Percentiles rank a stretch among this genome's conserved stretches.
Evolutionary conservation across 495 filamentous ascomycete genomes (phyloP).

Genomic region (Hypoxylon fuscum): DNA sequence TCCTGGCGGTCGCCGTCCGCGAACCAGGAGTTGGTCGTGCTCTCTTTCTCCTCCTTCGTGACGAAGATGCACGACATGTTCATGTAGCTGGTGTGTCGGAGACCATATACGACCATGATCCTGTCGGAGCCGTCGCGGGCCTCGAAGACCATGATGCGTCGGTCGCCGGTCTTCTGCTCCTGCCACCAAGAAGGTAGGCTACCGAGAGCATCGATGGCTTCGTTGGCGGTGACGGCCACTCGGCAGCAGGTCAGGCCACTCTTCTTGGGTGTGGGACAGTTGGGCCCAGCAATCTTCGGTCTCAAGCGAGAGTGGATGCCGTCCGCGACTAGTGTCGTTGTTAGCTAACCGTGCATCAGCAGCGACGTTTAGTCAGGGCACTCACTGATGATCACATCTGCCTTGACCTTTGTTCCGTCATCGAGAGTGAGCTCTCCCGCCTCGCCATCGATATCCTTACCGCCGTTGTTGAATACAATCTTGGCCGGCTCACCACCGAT

Average conservation of each 20-base stretch:
- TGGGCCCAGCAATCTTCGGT: constrained; percentile 47
- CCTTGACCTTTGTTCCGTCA: constrained; percentile 46
- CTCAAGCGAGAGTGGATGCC: constrained; percentile 59
- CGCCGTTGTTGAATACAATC: constrained; percentile 43
- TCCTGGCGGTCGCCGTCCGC: constrained; percentile 46
- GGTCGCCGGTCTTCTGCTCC: constrained; percentile 37
- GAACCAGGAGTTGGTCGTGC: constrained; percentile 40
- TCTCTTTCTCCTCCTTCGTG: constrained; percentile 34
- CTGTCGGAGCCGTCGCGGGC: constrained; percentile 50
- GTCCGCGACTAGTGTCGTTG: constrained; percentile 47
- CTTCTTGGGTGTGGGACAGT: constrained; percentile 48
- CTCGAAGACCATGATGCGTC: constrained; percentile 47
- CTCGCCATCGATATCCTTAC: constrained; percentile 49
- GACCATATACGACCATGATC: constrained; percentile 59
- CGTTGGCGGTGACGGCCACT: constrained; percentile 54
- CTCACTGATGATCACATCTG: constrained; percentile 57
- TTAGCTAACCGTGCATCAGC: background rate
- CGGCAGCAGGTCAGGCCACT: constrained; percentile 65
- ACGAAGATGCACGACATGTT: constrained; percentile 38
- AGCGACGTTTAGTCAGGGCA: background rate
- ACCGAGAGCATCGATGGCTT: constrained; percentile 48
- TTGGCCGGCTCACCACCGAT: constrained; percentile 39
- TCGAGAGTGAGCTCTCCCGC: constrained; percentile 47
- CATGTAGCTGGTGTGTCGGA: constrained; percentile 52
- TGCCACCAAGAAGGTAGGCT: constrained; percentile 42